Evolutionary conservation across 2,329 filamentous ascomycete genomes (phyloP).

Genomic region (Colletotrichum lentis): DNA sequence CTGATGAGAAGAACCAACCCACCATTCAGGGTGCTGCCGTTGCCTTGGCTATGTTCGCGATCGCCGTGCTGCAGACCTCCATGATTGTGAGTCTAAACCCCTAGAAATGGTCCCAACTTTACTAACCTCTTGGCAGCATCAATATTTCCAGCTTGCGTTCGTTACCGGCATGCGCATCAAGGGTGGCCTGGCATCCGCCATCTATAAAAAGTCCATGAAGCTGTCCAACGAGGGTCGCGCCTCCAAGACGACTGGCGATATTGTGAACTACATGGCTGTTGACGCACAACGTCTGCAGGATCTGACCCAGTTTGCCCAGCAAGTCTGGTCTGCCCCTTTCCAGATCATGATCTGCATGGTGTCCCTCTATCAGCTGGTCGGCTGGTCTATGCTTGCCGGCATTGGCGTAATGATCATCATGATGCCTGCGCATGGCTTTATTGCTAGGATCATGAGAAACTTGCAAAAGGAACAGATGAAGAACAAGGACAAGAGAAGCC

Average conservation of each 20-base stretch:
- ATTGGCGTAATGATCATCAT: conserved; percentile 95
- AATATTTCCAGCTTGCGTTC: conserved; percentile 96
- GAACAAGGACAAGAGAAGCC: conserved; percentile 94
- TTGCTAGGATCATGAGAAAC: conserved; percentile 91
- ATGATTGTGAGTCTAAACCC: conserved; percentile 65
- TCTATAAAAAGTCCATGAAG: conserved; percentile 89
- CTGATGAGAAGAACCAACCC: conserved; percentile 69
- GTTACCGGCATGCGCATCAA: conserved; percentile 98
- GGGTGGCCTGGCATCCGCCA: conserved; percentile 84
- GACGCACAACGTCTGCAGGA: conserved; percentile 96
- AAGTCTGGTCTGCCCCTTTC: conserved; percentile 95
- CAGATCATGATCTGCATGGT: conserved; percentile 96
- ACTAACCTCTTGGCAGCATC: conserved; percentile 62
- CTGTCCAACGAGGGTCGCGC: conserved; percentile 93
- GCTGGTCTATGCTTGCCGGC: conserved; percentile 93
- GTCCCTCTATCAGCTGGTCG: conserved; percentile 94
- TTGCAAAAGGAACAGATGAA: conserved; percentile 98
- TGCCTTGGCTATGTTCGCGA: conserved; percentile 88
- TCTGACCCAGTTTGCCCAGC: conserved; percentile 92
- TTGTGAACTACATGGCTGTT: conserved; percentile 99
- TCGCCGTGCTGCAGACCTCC: conserved; percentile 85
- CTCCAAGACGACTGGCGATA: conserved; percentile 91
- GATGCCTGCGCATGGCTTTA: conserved; percentile 94
- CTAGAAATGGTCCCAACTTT: neutral
- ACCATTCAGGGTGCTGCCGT: conserved; percentile 86